These are phyloP conservation scores for Ophiobolus disseminans DNA, from an alignment of 2,329 filamentous ascomycete species.

Conservation along the genomic window DNA sequence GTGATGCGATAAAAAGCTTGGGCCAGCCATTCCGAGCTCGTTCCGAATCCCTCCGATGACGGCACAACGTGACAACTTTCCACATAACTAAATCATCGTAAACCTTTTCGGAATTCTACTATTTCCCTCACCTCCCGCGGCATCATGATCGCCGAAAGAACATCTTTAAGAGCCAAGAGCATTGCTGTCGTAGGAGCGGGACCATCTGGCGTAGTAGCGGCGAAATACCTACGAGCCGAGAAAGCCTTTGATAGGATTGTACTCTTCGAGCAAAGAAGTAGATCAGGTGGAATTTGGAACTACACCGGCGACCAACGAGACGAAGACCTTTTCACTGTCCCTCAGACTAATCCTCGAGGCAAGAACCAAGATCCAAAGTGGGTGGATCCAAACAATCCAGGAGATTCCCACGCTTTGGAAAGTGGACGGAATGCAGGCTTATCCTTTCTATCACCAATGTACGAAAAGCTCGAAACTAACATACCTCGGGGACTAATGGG, in stretches of 20 bases:
- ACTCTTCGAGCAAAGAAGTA: slow-evolving; percentile 80
- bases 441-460: slow-evolving; percentile 82
- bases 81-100: neutral
- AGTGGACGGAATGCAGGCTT: slow-evolving; percentile 50
- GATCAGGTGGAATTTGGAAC: slow-evolving; percentile 86
- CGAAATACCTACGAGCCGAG: slow-evolving; percentile 78
- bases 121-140: neutral
- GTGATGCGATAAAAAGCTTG: neutral
- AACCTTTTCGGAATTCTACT: neutral
- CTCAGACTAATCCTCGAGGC: slow-evolving; percentile 70
- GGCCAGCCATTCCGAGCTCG: neutral
- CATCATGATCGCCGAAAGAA: slow-evolving; percentile 16
- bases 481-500: slow-evolving; percentile 83
- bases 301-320: slow-evolving; percentile 65
- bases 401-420: neutral
- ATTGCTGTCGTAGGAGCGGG: slow-evolving; percentile 86
- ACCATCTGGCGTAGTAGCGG: slow-evolving; percentile 77
- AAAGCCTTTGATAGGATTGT: slow-evolving; percentile 73
- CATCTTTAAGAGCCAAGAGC: slow-evolving; percentile 56
- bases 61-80: neutral
- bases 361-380: slow-evolving; percentile 69
- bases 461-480: slow-evolving; percentile 83
- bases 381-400: slow-evolving; percentile 20
- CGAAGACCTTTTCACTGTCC: slow-evolving; percentile 60
- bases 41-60: neutral